These are phyloP conservation scores for Plasmodium yoelii DNA, from an alignment of 169 alveolate species.

Conservation along the genomic window DNA sequence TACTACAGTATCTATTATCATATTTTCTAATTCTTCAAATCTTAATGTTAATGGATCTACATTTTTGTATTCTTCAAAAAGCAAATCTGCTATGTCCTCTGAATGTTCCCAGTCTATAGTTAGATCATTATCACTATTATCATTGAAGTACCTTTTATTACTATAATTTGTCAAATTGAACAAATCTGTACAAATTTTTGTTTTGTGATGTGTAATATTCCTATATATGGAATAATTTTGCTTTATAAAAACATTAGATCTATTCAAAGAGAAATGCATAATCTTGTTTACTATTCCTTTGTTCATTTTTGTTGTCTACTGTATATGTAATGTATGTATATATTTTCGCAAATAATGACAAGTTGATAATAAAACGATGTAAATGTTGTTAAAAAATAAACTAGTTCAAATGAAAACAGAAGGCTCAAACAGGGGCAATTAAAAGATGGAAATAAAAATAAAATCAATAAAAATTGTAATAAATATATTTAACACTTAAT, in stretches of 20 bases:
- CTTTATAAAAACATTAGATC: neutral
- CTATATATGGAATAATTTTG: slow-evolving; percentile 4
- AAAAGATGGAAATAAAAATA: neutral
- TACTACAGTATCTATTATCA: slow-evolving; percentile 76
- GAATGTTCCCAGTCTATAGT: slow-evolving; percentile 58
- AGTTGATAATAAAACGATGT: neutral
- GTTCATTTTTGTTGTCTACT: slow-evolving; percentile 17
- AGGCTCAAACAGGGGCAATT: neutral
- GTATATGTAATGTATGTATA: neutral
- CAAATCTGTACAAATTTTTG: neutral
- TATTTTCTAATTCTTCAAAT: slow-evolving; percentile 81
- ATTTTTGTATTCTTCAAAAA: slow-evolving; percentile 58
- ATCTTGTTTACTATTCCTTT: slow-evolving; percentile 14
- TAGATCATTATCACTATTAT: slow-evolving; percentile 19
- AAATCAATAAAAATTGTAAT: too few relatives aligned
- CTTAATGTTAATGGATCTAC: slow-evolving; percentile 80
- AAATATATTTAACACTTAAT: too few relatives aligned
- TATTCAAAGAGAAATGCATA: slow-evolving; percentile 19
- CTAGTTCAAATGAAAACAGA: neutral
- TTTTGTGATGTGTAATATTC: slow-evolving; percentile 12
- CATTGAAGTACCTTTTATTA: slow-evolving; percentile 28
- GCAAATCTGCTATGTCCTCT: slow-evolving; percentile 61
- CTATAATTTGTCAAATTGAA: neutral
- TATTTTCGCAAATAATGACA: neutral
- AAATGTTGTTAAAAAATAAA: neutral